Base-by-base conservation (phyloP, 257 asterid species). In the Nemophila menziesii region DNA sequence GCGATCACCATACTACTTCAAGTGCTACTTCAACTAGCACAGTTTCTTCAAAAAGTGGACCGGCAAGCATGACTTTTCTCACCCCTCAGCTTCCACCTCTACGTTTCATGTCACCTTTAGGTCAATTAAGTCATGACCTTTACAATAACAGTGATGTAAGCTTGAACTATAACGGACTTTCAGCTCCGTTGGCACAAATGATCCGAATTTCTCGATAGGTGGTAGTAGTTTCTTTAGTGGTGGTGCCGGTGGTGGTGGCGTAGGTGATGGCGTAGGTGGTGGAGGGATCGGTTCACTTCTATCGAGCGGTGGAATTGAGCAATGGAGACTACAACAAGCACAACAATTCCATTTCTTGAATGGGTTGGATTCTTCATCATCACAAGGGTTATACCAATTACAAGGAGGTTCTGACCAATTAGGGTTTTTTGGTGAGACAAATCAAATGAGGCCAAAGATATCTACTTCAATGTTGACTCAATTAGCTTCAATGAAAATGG, bases 291-390 rank as follows among this genome's bases (percentile, higher is more conserved):
- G 67, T 11, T 67, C 80, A 0, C 57, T 71, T 36, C 43, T 71
- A 10, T 61, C 87, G 0, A 7, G 58, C 11, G 51, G 70, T 8
- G 61, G 67, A 21, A 49, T 64, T 44, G 92, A 86, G 67, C 80
- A 65, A 51, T 82, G 96, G 96, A 39, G 92, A 69, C 8, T 70
- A 43, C 93, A 67, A 50, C 72, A 62, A 39, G 21, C 58, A 5
- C 78, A 67, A 48, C 95, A 77, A 21, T 84, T 80, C 36, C 95
- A 92, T 19, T 70, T 70, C 61, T 24, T 81, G 43, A 73, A 73
- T 0, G 82, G 86, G 13, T 60, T 72, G 7, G 53, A 66, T 1
- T 80, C 68, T 5, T 48, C 49, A 14, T 59, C 79, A 2, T 37
- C 65, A 2, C 13, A 69, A 6, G 76, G 68, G 27, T 55, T 59